Base-by-base conservation (phyloP, 306 rosid genomes). In the Citrullus amarus region DNA sequence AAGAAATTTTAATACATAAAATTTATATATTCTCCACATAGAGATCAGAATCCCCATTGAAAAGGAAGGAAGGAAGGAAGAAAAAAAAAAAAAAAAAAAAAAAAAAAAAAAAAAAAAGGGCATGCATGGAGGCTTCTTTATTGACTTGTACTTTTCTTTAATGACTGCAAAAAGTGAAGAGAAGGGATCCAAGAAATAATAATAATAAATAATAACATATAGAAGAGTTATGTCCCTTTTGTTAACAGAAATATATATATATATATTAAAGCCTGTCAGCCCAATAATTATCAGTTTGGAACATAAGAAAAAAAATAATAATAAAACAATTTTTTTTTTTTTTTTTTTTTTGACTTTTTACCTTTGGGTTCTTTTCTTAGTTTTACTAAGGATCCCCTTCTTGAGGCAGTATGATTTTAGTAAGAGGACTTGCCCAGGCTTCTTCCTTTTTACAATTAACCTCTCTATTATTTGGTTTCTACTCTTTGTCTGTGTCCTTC, bases 371-470 rank as follows among this genome's bases (percentile, higher is more conserved):
- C 2, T 54, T 54, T 54, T 54, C 2, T 54, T 54, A 54, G 22
- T 54, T 54, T 54, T 54, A 53, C 9, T 17, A 18, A 7, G 16
- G 9, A 71, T 25, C 60, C 69, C 61, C 44, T 10, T 58, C 44
- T 10, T 58, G 16, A 8, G 93, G 96, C 87, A 85, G 32, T 61
- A 83, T 92, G 97, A 90, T 94, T 84, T 86, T 90, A 30, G 92
- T 65, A n/a, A 94, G 93, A 83, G 90, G 96, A 86, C 98, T 92
- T 67, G 97, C 55, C 96, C 94, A 65, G 89, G 89, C 55, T 84
- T 89, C 39, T 25, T 88, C 68, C 59, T 92, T 79, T 93, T 83
- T 54, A 91, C 11, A 44, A 44, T 86, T 16, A 25, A 90, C 89
- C 73, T 92, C 94, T 93, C 95, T 92, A 7, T 43, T 9, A 7